Percentiles rank a stretch among this genome's conserved stretches.
Evolutionary conservation across 192 early-diverging fungal genomes (phyloP).

Genomic region (Podila epigama): DNA sequence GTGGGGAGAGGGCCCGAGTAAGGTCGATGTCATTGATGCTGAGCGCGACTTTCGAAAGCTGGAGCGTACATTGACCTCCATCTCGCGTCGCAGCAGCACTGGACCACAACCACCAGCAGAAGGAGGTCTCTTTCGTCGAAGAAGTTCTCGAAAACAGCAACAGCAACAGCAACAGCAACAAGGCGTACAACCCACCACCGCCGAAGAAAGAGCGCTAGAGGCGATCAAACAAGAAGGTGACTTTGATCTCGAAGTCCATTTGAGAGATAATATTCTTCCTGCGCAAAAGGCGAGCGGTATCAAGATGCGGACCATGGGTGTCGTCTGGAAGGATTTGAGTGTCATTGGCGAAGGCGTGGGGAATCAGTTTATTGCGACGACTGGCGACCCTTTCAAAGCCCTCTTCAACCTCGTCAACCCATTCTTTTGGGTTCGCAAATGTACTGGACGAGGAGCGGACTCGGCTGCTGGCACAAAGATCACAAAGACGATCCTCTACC

Average conservation of each 20-base stretch:
- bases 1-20: conserved; percentile 46
- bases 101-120: neutral
- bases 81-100: conserved; percentile 17
- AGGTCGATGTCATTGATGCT: conserved; percentile 34
- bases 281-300: conserved; percentile 29
- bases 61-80: conserved; percentile 14
- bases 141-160: conserved; percentile 2
- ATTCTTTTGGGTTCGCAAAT: conserved; percentile 35
- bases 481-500: conserved; percentile 57
- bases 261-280: conserved; percentile 42
- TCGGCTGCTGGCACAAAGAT: conserved; percentile 45
- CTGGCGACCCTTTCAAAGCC: conserved; percentile 23
- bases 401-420: conserved; percentile 40
- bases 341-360: conserved; percentile 45
- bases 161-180: neutral
- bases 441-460: neutral
- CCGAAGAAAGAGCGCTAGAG: conserved; percentile 8
- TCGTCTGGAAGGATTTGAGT: conserved; percentile 49
- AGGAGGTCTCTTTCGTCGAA: neutral
- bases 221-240: conserved; percentile 18
- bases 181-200: neutral
- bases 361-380: conserved; percentile 26
- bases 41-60: conserved; percentile 36
- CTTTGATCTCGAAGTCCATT: conserved; percentile 42
- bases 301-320: conserved; percentile 54